Evolutionary conservation across 1,284 basidiomycete genomes (phyloP).

Genomic region (Heterobasidion irregulare): DNA sequence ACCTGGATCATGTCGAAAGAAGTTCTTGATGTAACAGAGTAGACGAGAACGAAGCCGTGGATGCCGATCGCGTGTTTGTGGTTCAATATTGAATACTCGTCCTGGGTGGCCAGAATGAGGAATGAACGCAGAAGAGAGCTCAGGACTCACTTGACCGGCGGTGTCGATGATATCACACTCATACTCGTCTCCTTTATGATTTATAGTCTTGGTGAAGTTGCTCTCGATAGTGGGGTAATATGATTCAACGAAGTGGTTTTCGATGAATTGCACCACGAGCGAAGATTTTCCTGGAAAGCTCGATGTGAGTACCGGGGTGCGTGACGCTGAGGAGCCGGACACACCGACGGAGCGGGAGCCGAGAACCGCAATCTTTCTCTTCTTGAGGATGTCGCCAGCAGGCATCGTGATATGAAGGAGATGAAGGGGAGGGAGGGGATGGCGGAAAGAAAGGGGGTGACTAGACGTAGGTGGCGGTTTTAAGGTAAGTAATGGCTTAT

Average conservation of each 20-base stretch:
- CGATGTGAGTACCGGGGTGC: conserved; percentile 2
- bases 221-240: conserved; percentile 96
- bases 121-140: background rate
- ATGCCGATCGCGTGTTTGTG: conserved; percentile 79
- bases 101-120: conserved; percentile 32
- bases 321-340: conserved; percentile 21
- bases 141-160: conserved; percentile 72
- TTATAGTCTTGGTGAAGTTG: conserved; percentile 81
- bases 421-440: conserved; percentile 8
- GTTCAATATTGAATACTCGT: conserved; percentile 81
- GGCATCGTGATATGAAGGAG: conserved; percentile 9
- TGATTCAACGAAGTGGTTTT: conserved; percentile 64
- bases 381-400: conserved; percentile 54
- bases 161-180: conserved; percentile 98
- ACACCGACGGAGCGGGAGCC: conserved; percentile 76
- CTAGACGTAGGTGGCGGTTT: background rate
- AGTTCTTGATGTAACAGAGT: conserved; percentile 86
- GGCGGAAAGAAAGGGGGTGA: background rate
- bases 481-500: background rate
- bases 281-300: conserved; percentile 64
- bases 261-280: conserved; percentile 67
- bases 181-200: conserved; percentile 80
- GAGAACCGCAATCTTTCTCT: conserved; percentile 79
- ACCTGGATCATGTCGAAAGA: conserved; percentile 97
- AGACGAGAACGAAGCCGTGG: conserved; percentile 87